Percentiles rank a stretch among this genome's conserved stretches.
Evolutionary conservation across 257 asterid genomes (phyloP).

Genomic region (Apocynum venetum): DNA sequence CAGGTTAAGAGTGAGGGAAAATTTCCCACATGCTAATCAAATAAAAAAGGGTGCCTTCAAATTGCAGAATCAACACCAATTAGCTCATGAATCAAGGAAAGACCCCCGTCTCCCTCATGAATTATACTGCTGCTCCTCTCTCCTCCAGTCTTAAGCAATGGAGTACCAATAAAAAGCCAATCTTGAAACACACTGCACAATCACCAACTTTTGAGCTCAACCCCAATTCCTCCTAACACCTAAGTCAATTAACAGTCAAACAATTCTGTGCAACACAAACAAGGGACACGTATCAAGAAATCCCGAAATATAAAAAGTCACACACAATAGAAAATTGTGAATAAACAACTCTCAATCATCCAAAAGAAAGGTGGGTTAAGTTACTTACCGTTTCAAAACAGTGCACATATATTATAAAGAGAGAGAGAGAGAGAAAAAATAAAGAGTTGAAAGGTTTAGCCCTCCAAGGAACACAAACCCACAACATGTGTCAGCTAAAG

Average conservation of each 20-base stretch:
- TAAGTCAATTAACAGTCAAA: conserved; percentile 17
- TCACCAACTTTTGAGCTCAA: neutral
- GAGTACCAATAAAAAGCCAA: conserved; percentile 15
- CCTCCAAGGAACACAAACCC: conserved; percentile 14
- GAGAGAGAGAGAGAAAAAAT: conserved; percentile 17
- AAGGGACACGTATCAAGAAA: conserved; percentile 23
- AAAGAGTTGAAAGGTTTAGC: conserved; percentile 2
- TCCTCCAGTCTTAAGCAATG: neutral
- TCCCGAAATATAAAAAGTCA: conserved; percentile 4
- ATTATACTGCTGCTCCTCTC: conserved; percentile 6
- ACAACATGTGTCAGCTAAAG: conserved; percentile 30
- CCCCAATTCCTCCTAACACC: neutral
- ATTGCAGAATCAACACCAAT: conserved; percentile 4
- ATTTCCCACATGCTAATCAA: conserved; percentile 7
- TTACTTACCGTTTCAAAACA: conserved; percentile 64
- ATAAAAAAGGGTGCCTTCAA: neutral
- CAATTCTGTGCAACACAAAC: conserved; percentile 8
- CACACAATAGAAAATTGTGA: conserved; percentile 5
- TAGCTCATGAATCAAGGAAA: conserved; percentile 1
- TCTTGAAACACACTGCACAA: neutral
- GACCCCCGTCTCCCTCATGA: conserved; percentile 11
- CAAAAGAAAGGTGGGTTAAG: conserved; percentile 27
- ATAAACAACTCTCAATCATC: conserved; percentile 28
- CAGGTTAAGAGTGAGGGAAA: conserved; percentile 1
- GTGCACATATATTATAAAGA: conserved; percentile 8